phyloP scores from a whole-genome alignment of 805 yeast genomes.

The Candida pini region DNA sequence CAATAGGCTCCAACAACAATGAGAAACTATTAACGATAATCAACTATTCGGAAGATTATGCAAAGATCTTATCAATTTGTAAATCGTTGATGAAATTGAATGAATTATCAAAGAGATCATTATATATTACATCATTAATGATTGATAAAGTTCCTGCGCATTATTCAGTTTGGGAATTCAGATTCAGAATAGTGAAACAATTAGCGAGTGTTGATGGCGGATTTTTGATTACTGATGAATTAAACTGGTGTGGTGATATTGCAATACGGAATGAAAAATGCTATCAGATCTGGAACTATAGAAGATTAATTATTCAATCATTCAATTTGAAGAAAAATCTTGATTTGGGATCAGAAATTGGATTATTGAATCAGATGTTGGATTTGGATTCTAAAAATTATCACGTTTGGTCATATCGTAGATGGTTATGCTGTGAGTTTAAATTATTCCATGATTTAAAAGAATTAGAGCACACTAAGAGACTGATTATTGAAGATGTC shows the following conservation, averaged over 20 bases:
- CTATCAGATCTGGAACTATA: slow-evolving; percentile 96
- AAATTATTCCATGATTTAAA: slow-evolving; percentile 35
- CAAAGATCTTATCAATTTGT: slow-evolving; percentile 51
- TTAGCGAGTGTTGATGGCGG: slow-evolving; percentile 18
- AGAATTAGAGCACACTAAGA: slow-evolving; percentile 49
- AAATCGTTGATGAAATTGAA: slow-evolving; percentile 51
- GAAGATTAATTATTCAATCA: slow-evolving; percentile 55
- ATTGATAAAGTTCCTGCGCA: slow-evolving; percentile 79
- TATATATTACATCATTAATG: slow-evolving; percentile 57
- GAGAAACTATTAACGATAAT: slow-evolving; percentile 44
- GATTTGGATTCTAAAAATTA: slow-evolving; percentile 83
- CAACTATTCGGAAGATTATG: slow-evolving; percentile 69
- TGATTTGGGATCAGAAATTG: slow-evolving; percentile 49
- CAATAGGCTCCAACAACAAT: neutral
- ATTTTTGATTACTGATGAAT: slow-evolving; percentile 44
- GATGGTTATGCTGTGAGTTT: slow-evolving; percentile 69
- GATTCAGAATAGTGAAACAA: slow-evolving; percentile 45
- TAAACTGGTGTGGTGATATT: slow-evolving; percentile 73
- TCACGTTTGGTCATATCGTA: slow-evolving; percentile 92
- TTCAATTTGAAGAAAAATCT: slow-evolving; percentile 8
- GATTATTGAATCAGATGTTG: slow-evolving; percentile 62
- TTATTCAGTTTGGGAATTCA: slow-evolving; percentile 82
- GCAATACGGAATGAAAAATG: slow-evolving; percentile 80
- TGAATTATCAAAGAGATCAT: slow-evolving; percentile 68
- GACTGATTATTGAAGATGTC: slow-evolving; percentile 53